Evolutionary conservation across 768 basidiomycete genomes (phyloP), one percentile per base, ranked within the genome.

Genomic region (Mycena rebaudengoi): DNA sequence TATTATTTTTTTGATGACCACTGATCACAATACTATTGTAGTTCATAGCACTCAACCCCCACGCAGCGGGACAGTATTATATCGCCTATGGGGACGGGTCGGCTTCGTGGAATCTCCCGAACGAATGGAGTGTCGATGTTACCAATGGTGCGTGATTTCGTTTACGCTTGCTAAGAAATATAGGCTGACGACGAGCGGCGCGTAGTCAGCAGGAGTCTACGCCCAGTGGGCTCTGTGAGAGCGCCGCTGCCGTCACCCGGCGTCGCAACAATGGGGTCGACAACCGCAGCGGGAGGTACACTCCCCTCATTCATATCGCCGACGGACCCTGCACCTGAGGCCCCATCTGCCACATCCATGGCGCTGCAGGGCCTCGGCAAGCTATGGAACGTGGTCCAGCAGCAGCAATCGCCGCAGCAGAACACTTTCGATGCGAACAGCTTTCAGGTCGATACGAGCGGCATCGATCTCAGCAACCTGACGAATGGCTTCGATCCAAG

Each of bases 31-130:
- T 23, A 5, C n/a, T 14, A n/a, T 20, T 8, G 12, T 49, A 67
- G 66, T 67, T 50, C 35, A 44, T 67, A 7, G 57, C 66, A 12
- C 54, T 67, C 8, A 67, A 29, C 49, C 66, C 66, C 7, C 58
- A 67, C 43, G 57, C 66, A 13, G 62, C 58, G 12, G 48, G 48
- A 16, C 66, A 64, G 32, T 67, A 64, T n/a, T 67, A 64, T 44
- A 48, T 67, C 1, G 62, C 62, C 2, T 67, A 60, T 16, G 66
- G 66, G n/a, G 66, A 67, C 21, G 66, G 48, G 0, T 50, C 51
- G 7, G 62, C 66, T 16, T 57, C 53, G 8, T 67, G 66, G 66
- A 67, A 64, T 23, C 40, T 67, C 23, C 66, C 66, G 1, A 67
- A 51, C 20, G 52, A 63, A 18, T 67, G 60, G 60, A 56, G 13